Evolutionary conservation across 2,329 filamentous ascomycete genomes (phyloP), one percentile per base, ranked within the genome.

Genomic region (Colletotrichum sidae): DNA sequence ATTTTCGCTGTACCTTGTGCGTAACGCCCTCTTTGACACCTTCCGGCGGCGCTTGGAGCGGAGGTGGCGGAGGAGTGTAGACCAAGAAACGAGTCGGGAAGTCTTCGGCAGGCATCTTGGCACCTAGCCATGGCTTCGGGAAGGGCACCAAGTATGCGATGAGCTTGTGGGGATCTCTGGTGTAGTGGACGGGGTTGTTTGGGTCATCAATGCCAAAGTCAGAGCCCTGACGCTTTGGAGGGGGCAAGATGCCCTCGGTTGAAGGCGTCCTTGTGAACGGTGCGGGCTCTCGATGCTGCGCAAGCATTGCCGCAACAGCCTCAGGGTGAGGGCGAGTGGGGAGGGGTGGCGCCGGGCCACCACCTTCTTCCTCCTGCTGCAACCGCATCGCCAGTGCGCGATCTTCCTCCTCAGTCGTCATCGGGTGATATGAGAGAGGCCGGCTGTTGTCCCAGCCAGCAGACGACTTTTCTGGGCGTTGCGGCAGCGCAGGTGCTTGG

Each of bases 1-100:
- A 65, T 47, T 62, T 65, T 11, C 62, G 62, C 62, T 65, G 62
- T 46, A 65, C 58, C 35, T 65, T 65, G 52, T 65, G 62, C n/a
- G 57, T 4, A 6, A 65, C 62, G 15, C 62, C 35, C 52, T 65
- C 62, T 51, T 65, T 65, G 2, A 65, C 62, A 37, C 62, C 62
- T 15, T 65, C 62, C 8, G 62, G 62, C 17, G 62, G 62, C 45
- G 57, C 57, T 37, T 65, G 62, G 7, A 65, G 46, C 39, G 62
- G 62, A 15, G 62, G 62, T 2, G 62, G 62, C n/a, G 62, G 62
- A 3, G 62, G 62, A 17, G 62, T 65, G 33, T 65, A 65, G 10
- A 65, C 44, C 11, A 65, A 13, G 46, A 65, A 65, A 37, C 62
- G 62, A 7, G 62, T 62, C 2, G 62, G 62, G 9, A 56, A 62